A percentile compares a stretch with the other conserved stretches of the same genome.
Conservation (phyloP, 805 yeast species). For the Jamesozyma lodderae region DNA sequence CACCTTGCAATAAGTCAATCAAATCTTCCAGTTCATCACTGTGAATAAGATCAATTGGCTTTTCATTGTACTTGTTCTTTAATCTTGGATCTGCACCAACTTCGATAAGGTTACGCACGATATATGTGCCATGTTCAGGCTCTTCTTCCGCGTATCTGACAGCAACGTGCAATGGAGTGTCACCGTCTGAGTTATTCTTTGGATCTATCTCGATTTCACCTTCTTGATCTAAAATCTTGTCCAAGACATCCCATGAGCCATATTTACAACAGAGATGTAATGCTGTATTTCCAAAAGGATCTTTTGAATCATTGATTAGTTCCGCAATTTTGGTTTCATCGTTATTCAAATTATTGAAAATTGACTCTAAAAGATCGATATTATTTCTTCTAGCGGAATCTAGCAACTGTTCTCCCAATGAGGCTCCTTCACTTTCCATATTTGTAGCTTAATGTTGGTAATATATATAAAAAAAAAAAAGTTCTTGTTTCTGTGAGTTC, state of each 20-base stretch:
- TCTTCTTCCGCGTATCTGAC: slow-evolving; percentile 69
- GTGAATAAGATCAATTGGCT: slow-evolving; percentile 62
- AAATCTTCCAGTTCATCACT: slow-evolving; percentile 48
- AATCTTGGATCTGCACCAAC: slow-evolving; percentile 81
- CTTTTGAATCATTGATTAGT: slow-evolving; percentile 59
- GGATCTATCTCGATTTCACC: slow-evolving; percentile 85
- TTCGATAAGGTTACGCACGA: slow-evolving; percentile 74
- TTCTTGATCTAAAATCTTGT: slow-evolving; percentile 70
- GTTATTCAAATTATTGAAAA: slow-evolving; percentile 38
- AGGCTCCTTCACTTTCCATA: slow-evolving; percentile 53
- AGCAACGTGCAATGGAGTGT: slow-evolving; percentile 84
- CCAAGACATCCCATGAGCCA: slow-evolving; percentile 84
- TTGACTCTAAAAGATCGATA: slow-evolving; percentile 55
- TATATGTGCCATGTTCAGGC: slow-evolving; percentile 73
- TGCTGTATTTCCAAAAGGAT: slow-evolving; percentile 72
- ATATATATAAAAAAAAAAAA: too few species aligned
- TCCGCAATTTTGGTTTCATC: slow-evolving; percentile 30
- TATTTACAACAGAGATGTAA: slow-evolving; percentile 72
- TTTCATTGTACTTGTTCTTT: slow-evolving; percentile 53
- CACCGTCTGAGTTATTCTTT: slow-evolving; percentile 53
- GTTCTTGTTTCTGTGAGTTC: too few species aligned
- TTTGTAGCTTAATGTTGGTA: not conserved
- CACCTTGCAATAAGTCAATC: slow-evolving; percentile 60
- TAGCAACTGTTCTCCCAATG: slow-evolving; percentile 65
- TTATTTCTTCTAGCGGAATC: slow-evolving; percentile 88